These are phyloP conservation scores for Cyberlindnera amylophila DNA, from an alignment of 805 yeast genomes.

Conservation along the genomic window DNA sequence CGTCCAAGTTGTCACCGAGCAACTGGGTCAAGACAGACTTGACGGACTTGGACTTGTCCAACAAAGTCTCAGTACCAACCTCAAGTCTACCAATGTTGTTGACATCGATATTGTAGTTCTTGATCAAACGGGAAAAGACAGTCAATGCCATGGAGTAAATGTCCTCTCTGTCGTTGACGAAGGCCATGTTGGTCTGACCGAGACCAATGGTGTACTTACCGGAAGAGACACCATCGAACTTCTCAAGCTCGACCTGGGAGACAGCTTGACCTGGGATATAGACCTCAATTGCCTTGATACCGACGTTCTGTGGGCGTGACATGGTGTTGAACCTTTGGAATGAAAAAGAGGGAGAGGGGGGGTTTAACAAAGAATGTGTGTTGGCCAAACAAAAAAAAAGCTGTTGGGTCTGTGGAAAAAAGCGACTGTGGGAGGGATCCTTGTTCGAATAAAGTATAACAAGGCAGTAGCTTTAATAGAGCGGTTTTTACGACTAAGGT, in stretches of 20 bases:
- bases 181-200: slow-evolving; percentile 98
- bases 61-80: slow-evolving; percentile 96
- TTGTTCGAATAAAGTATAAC: too few species aligned
- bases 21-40: slow-evolving; percentile 94
- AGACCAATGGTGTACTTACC: slow-evolving; percentile 98
- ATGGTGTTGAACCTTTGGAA: slow-evolving; percentile 1
- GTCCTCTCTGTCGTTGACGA: slow-evolving; percentile 96
- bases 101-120: slow-evolving; percentile 80
- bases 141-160: slow-evolving; percentile 93
- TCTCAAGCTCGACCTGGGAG: slow-evolving; percentile 84
- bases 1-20: slow-evolving; percentile 80
- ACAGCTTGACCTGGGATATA: slow-evolving; percentile 86
- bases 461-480: neutral
- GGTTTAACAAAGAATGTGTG: neutral
- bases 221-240: slow-evolving; percentile 76
- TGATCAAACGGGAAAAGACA: slow-evolving; percentile 71
- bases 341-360: neutral
- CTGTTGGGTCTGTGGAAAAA: neutral
- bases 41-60: slow-evolving; percentile 95
- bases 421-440: neutral
- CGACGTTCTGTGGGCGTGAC: slow-evolving; percentile 71
- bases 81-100: slow-evolving; percentile 86
- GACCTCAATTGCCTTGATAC: slow-evolving; percentile 94
- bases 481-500: too few species aligned
- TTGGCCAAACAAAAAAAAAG: too few species aligned